Base-by-base conservation (phyloP, 805 yeast species). In the Blastobotrys peoriensis region DNA sequence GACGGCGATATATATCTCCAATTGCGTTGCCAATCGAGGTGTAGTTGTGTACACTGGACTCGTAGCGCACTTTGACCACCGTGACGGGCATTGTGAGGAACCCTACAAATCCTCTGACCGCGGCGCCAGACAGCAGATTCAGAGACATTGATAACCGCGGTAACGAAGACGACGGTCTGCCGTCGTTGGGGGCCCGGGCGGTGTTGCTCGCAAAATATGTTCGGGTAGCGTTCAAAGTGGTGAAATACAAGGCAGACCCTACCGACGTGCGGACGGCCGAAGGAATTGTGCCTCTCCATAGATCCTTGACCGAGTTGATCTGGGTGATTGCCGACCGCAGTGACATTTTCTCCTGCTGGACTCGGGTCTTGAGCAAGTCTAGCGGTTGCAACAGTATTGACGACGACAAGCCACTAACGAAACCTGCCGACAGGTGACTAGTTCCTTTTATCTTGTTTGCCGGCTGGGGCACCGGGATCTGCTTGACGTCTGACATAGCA, bases 271-370 rank as follows among this genome's bases (percentile, higher is more conserved):
- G 71, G 20, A 91, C 56, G 0, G 94, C 88, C 17, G 96, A 86
- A 0, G 98, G 96, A 33, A 88, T 56, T 0, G 96, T 91, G 0
- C 98, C 98, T 44, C 96, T 73, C 98, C 98, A 93, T 33, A 89
- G 68, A 41, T 81, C 78, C 39, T 60, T 15, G 3, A 58, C 46
- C 1, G 53, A 41, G 10, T 30, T 33, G n/a, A 55, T 34, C 23
- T 43, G 59, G 50, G 46, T 49, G 17, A 63, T 17, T 8, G 57
- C 50, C 8, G 51, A 35, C 20, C 51, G 30, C n/a, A 62, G 13
- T 6, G 61, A 47, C 20, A 51, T 40, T n/a, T 52, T 48, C 4
- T 54, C 34, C 58, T 83, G 91, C 66, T 87, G 98, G 5, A 87
- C 70, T 50, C 98, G 65, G 0, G 98, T 91, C 62, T 91, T 91